A percentile compares a stretch with the other conserved stretches of the same genome.
Conservation (phyloP, 768 basidiomycete species). For the Cantharellus anzutake region DNA sequence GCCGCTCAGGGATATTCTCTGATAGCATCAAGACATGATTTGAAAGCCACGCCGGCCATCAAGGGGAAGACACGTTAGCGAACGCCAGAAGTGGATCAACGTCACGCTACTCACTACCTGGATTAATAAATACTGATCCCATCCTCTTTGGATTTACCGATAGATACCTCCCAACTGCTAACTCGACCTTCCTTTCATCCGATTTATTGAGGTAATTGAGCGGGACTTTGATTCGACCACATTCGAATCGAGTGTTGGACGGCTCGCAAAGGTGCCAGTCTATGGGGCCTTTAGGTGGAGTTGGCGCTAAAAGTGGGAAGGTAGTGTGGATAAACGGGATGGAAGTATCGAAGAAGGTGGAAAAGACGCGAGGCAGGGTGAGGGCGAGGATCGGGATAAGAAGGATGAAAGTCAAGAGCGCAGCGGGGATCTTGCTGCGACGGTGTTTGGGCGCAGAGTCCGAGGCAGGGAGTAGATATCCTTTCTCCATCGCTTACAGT, state of each 20-base stretch:
- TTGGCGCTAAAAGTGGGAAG: neutral
- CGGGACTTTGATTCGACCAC: constrained; percentile 14
- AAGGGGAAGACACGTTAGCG: neutral
- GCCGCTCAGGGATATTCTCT: too few species aligned
- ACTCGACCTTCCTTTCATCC: constrained; percentile 14
- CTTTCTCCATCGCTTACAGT: too few species aligned
- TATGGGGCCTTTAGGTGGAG: constrained; percentile 1
- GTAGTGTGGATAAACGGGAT: neutral
- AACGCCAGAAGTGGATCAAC: too few species aligned
- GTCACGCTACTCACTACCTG: constrained; percentile 9
- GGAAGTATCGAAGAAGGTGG: neutral
- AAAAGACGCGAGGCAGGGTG: neutral
- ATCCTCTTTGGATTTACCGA: constrained; percentile 14
- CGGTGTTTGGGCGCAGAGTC: too few species aligned
- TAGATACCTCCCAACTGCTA: constrained; percentile 16
- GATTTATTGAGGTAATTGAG: constrained; percentile 16
- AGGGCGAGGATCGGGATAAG: neutral
- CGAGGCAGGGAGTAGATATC: too few species aligned
- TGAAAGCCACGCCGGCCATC: too few species aligned
- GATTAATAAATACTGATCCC: constrained; percentile 18
- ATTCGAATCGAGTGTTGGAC: constrained; percentile 8
- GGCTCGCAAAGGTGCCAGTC: constrained; percentile 10
- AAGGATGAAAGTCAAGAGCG: neutral
- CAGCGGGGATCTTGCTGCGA: neutral
- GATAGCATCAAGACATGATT: too few species aligned